A percentile compares a stretch with the other conserved stretches of the same genome.
phyloP scores from a whole-genome alignment of 495 filamentous ascomycete genomes.

The Penicillium longicatenatum region DNA sequence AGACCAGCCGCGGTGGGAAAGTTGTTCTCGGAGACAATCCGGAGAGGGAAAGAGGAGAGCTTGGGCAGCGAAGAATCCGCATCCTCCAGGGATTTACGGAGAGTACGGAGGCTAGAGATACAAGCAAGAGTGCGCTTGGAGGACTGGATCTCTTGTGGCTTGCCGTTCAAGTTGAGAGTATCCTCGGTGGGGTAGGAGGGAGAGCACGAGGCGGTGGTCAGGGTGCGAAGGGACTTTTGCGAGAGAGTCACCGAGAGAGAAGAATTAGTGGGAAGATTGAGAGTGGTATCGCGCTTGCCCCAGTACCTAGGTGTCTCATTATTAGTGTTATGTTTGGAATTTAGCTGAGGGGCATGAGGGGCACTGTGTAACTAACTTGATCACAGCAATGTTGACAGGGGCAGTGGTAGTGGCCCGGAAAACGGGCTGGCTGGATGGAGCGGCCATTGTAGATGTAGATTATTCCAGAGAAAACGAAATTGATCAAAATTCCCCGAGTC shows the following conservation, averaged over 20 bases:
- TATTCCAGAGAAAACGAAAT: neutral
- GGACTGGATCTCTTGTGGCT: conserved; percentile 73
- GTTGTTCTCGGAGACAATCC: conserved; percentile 92
- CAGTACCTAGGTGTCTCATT: conserved; percentile 69
- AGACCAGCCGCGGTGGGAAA: conserved; percentile 98
- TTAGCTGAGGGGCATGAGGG: conserved; percentile 18
- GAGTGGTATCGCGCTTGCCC: conserved; percentile 89
- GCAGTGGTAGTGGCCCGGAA: conserved; percentile 94
- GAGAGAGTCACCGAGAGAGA: conserved; percentile 95
- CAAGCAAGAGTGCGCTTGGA: conserved; percentile 89
- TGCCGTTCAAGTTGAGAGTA: conserved; percentile 81
- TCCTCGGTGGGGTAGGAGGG: conserved; percentile 68
- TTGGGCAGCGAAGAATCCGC: conserved; percentile 71
- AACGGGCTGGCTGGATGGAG: conserved; percentile 48
- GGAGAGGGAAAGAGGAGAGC: conserved; percentile 71
- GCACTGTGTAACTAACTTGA: conserved; percentile 67
- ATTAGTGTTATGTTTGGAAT: conserved; percentile 28
- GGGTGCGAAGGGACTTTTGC: conserved; percentile 88
- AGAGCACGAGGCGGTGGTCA: conserved; percentile 94
- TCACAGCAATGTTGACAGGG: conserved; percentile 98
- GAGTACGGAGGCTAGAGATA: conserved; percentile 77
- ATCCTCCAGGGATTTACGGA: conserved; percentile 73
- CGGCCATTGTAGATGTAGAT: conserved; percentile 45
- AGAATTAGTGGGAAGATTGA: conserved; percentile 97
- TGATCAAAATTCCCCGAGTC: neutral